These are phyloP conservation scores for Coemansia sp. DNA, from an alignment of 192 early-diverging fungal genomes.

Conservation along the genomic window DNA sequence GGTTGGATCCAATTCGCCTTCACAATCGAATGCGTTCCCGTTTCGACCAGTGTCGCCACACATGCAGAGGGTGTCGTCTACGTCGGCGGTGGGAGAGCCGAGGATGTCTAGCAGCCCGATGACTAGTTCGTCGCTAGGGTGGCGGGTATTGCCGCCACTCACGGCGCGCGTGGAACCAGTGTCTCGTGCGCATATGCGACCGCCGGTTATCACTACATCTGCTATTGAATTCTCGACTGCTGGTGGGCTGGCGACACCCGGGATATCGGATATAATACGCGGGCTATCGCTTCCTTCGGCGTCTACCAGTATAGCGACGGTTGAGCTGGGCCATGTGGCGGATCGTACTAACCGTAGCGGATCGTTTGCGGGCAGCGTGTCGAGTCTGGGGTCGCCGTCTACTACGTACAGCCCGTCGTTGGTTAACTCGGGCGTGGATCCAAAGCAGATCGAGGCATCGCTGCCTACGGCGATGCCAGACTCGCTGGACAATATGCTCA, in stretches of 20 bases:
- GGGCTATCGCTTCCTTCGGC: slow-evolving; percentile 13
- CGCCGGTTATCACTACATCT: not conserved
- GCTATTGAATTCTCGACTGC: not conserved
- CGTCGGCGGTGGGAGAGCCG: not conserved
- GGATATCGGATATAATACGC: slow-evolving; percentile 19
- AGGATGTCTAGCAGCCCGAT: slow-evolving; percentile 25
- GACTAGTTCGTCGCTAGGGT: slow-evolving; percentile 9
- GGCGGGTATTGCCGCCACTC: slow-evolving; percentile 30
- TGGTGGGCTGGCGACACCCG: slow-evolving; percentile 4
- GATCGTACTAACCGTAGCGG: slow-evolving; percentile 34
- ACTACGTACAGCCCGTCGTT: slow-evolving; percentile 37
- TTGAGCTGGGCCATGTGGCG: not conserved
- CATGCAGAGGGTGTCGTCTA: not conserved
- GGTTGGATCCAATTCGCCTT: slow-evolving; percentile 4
- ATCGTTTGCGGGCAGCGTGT: slow-evolving; percentile 35
- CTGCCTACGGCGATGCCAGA: slow-evolving; percentile 37
- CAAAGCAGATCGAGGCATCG: slow-evolving; percentile 40
- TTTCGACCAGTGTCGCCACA: slow-evolving; percentile 3
- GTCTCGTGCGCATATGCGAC: not conserved
- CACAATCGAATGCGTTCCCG: not conserved
- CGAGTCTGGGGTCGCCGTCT: slow-evolving; percentile 30
- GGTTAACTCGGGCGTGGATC: slow-evolving; percentile 25
- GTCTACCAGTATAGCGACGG: not conserved
- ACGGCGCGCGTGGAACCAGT: not conserved
- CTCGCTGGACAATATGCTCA: slow-evolving; percentile 52